Conservation (phyloP, 2,329 filamentous ascomycete species). For the Drechslerella coelobrocha region DNA sequence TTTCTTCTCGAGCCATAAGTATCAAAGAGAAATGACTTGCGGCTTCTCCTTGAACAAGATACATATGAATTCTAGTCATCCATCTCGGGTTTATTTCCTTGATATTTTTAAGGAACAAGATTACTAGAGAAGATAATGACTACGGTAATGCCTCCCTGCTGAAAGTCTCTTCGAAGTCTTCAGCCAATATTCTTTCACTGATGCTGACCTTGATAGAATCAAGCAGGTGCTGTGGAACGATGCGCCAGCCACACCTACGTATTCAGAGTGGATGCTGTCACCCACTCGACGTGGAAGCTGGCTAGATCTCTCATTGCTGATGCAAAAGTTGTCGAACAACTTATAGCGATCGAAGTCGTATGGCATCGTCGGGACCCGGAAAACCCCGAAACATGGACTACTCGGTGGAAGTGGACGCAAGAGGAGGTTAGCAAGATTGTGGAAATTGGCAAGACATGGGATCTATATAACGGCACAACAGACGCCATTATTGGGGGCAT, state of each 20-base stretch:
- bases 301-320: background rate
- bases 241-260: background rate
- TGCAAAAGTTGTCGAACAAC: background rate
- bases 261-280: slow-evolving; percentile 74
- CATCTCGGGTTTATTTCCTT: too few species aligned
- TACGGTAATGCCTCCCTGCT: too few species aligned
- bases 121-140: too few species aligned
- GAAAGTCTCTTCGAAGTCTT: too few species aligned
- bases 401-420: background rate
- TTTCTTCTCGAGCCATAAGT: too few species aligned
- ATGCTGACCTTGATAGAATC: too few species aligned
- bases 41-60: too few species aligned
- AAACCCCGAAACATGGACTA: background rate
- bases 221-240: too few species aligned
- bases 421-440: background rate
- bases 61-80: too few species aligned
- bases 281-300: slow-evolving; percentile 58
- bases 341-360: background rate
- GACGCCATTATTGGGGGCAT: background rate
- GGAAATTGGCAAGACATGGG: background rate
- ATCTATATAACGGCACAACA: background rate
- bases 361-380: background rate
- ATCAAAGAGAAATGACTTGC: too few species aligned
- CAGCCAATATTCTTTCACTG: too few species aligned
- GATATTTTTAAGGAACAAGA: too few species aligned